Conservation (phyloP, 441 rosid genomes). For the Populus tomentosa region DNA sequence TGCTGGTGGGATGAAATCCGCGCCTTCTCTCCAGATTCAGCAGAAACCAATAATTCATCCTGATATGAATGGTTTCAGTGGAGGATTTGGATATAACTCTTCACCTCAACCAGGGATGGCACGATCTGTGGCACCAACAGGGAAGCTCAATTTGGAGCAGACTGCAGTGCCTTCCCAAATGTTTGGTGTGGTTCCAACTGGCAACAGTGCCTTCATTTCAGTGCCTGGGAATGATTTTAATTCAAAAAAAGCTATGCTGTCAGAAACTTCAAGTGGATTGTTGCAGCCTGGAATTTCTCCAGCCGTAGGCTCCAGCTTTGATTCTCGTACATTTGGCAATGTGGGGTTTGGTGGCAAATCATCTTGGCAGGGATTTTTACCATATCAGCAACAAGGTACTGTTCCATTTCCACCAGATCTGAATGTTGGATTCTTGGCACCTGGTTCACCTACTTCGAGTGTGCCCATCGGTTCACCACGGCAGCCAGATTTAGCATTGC, state of each 20-base stretch:
- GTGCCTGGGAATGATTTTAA: conserved; percentile 15
- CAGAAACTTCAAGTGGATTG: conserved; percentile 25
- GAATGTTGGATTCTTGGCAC: conserved; percentile 49
- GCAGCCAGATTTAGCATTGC: conserved; percentile 87
- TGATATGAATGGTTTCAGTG: conserved; percentile 35
- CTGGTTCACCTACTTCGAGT: conserved; percentile 53
- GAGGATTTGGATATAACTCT: conserved; percentile 33
- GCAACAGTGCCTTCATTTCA: conserved; percentile 15
- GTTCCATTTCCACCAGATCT: conserved; percentile 49
- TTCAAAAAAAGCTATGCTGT: conserved; percentile 5
- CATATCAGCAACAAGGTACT: conserved; percentile 28
- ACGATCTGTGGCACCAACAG: conserved; percentile 14
- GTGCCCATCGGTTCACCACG: conserved; percentile 46
- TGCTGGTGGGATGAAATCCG: conserved; percentile 19
- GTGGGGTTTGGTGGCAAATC: conserved; percentile 23
- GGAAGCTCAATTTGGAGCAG: conserved; percentile 15
- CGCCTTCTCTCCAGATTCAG: conserved; percentile 28
- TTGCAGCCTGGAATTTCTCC: conserved; percentile 27
- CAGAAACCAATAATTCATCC: conserved; percentile 29
- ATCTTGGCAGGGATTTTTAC: conserved; percentile 33
- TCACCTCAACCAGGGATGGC: conserved; percentile 26
- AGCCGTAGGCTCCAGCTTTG: conserved; percentile 6
- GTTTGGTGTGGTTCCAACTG: conserved; percentile 24
- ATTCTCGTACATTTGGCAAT: conserved; percentile 16
- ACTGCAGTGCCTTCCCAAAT: conserved; percentile 21